Conservation (phyloP, 1,139 yeast genomes). For the Geotrichum cucujoidarum region DNA sequence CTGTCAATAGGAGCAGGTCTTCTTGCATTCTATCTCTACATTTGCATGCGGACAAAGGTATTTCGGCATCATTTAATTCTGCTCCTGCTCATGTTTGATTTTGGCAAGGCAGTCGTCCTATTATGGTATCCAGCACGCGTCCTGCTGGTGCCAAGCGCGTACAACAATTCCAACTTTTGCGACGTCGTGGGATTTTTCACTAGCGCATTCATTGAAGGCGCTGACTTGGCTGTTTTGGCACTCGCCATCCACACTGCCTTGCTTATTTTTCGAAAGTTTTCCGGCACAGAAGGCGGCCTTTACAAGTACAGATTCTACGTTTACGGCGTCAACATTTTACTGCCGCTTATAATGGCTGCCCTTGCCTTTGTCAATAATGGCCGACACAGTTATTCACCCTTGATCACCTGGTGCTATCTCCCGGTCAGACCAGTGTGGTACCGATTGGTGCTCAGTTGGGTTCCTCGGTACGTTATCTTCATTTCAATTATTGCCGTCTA, state of each 20-base stretch:
- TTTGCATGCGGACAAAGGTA: conserved; percentile 31
- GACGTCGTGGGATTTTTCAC: conserved; percentile 82
- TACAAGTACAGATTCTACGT: conserved; percentile 56
- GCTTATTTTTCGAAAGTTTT: conserved; percentile 51
- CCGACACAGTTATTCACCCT: conserved; percentile 32
- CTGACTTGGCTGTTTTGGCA: conserved; percentile 76
- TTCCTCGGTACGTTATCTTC: conserved; percentile 67
- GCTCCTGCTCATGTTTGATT: conserved; percentile 63
- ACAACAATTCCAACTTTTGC: conserved; percentile 53
- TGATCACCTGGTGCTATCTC: conserved; percentile 76
- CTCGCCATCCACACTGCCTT: conserved; percentile 82
- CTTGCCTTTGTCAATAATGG: conserved; percentile 57
- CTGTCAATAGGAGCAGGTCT: conserved; percentile 33
- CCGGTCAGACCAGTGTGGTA: conserved; percentile 75
- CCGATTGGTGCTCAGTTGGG: conserved; percentile 73
- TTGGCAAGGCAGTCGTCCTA: conserved; percentile 65
- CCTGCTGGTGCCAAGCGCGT: conserved; percentile 46
- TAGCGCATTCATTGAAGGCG: conserved; percentile 78
- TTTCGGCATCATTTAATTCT: conserved; percentile 49
- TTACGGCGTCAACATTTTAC: conserved; percentile 52
- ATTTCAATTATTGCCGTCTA: conserved; percentile 61
- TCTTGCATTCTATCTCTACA: conserved; percentile 33
- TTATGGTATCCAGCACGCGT: conserved; percentile 68
- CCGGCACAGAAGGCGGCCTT: conserved; percentile 67
- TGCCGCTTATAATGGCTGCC: conserved; percentile 68